phyloP scores from a whole-genome alignment of 179 eudicot species.

The Gypsophila paniculata region DNA sequence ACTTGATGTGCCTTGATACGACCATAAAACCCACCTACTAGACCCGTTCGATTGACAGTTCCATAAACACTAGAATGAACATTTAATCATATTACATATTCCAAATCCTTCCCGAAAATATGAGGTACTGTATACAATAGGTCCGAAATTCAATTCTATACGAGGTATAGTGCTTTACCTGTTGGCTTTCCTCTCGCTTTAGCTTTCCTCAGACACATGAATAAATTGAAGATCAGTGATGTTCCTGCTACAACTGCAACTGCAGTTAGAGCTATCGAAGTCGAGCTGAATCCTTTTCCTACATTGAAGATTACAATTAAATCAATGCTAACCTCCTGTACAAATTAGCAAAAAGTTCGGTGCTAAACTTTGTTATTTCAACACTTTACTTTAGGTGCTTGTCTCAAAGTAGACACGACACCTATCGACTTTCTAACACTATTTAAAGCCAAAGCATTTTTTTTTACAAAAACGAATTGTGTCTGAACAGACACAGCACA shows the following conservation, averaged over 20 bases:
- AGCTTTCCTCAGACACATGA: conserved; percentile 17
- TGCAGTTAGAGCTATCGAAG: conserved; percentile 11
- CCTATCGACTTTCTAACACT: too few species aligned
- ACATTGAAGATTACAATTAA: not conserved
- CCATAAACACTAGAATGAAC: not conserved
- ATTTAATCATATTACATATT: too few species aligned
- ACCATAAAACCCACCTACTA: not conserved
- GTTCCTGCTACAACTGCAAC: conserved; percentile 22
- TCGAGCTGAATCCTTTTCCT: conserved; percentile 3
- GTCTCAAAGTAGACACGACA: too few species aligned
- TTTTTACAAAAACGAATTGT: too few species aligned
- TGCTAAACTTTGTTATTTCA: not conserved
- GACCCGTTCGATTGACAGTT: not conserved
- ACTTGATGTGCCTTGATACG: too few species aligned
- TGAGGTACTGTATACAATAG: too few species aligned
- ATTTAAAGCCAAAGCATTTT: too few species aligned
- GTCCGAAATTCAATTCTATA: not conserved
- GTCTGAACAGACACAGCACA: too few species aligned
- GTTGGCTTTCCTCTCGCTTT: conserved; percentile 27
- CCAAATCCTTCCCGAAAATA: too few species aligned
- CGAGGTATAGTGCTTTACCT: conserved; percentile 13
- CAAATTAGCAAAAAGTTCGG: too few species aligned
- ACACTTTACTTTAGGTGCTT: not conserved
- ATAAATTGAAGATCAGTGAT: conserved; percentile 19
- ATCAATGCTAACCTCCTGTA: not conserved